Conservation (phyloP, 2,329 filamentous ascomycete genomes). For the Blumeriella jaapii region DNA sequence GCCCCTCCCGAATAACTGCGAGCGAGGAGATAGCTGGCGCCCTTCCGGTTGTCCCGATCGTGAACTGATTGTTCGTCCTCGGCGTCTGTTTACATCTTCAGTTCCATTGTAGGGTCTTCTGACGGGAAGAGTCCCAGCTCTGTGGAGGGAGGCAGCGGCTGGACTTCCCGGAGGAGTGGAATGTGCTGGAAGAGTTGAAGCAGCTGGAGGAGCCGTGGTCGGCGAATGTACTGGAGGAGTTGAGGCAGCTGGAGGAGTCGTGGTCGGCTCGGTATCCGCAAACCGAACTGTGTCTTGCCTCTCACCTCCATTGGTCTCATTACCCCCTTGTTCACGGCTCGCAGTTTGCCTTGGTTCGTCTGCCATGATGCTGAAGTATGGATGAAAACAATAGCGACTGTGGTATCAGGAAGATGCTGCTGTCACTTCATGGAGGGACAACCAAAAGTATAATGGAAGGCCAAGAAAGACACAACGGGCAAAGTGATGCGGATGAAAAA, state of each 20-base stretch:
- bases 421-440: neutral
- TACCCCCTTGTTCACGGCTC: neutral
- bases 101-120: conserved; percentile 1
- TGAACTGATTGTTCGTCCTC: conserved; percentile 15
- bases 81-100: conserved; percentile 4
- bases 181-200: no score
- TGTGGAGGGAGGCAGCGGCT: conserved; percentile 1
- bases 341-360: conserved; percentile 2
- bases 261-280: neutral
- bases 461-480: neutral
- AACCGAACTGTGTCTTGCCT: conserved; percentile 1
- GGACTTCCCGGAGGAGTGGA: no score
- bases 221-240: no score
- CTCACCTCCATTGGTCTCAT: neutral
- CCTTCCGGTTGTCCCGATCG: conserved; percentile 4
- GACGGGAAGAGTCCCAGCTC: conserved; percentile 10
- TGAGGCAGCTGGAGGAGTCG: neutral
- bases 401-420: neutral
- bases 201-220: neutral
- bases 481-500: no score
- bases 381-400: conserved; percentile 1
- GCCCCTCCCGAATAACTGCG: conserved; percentile 9
- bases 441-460: no score
- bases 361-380: no score
- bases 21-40: conserved; percentile 9